Conservation (phyloP, 768 basidiomycete species). For the Agaricus bisporus region DNA sequence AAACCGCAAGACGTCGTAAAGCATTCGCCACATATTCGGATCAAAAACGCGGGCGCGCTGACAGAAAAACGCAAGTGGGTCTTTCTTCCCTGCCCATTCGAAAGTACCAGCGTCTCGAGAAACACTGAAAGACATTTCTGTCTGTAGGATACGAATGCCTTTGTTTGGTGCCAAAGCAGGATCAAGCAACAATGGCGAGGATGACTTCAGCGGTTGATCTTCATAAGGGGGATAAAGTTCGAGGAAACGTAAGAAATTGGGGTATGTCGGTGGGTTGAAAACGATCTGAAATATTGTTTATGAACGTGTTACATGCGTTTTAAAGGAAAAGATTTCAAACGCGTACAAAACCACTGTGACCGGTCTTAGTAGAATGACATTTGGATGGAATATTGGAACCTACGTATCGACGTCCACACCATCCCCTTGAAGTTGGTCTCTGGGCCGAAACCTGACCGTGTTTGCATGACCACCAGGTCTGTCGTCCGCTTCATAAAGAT, state of each 20-base stretch:
- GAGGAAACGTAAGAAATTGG: conserved; percentile 73
- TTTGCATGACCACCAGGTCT: conserved; percentile 76
- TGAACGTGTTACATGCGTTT: neutral
- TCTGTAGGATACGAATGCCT: conserved; percentile 44
- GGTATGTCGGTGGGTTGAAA: conserved; percentile 71
- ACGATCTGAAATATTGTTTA: conserved; percentile 46
- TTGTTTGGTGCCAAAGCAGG: conserved; percentile 15
- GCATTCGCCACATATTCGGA: conserved; percentile 63
- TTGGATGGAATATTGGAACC: conserved; percentile 19
- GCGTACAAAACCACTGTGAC: conserved; percentile 51
- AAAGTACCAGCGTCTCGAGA: conserved; percentile 63
- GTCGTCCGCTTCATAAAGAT: conserved; percentile 63
- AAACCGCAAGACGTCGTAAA: conserved; percentile 69
- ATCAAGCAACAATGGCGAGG: conserved; percentile 1
- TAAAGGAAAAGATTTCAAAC: neutral
- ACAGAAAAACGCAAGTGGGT: conserved; percentile 57
- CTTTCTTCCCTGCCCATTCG: conserved; percentile 69
- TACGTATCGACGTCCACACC: conserved; percentile 66
- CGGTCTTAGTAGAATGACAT: neutral
- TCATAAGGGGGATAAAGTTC: conserved; percentile 24
- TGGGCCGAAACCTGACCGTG: conserved; percentile 50
- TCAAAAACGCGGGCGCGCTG: conserved; percentile 57
- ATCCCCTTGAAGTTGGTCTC: conserved; percentile 24
- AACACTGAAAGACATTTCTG: conserved; percentile 76
- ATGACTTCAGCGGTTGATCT: neutral